Evolutionary conservation across 225 moss, liverwort and hornwort genomes (phyloP).

Genomic region (Pleurozium schreberi): DNA sequence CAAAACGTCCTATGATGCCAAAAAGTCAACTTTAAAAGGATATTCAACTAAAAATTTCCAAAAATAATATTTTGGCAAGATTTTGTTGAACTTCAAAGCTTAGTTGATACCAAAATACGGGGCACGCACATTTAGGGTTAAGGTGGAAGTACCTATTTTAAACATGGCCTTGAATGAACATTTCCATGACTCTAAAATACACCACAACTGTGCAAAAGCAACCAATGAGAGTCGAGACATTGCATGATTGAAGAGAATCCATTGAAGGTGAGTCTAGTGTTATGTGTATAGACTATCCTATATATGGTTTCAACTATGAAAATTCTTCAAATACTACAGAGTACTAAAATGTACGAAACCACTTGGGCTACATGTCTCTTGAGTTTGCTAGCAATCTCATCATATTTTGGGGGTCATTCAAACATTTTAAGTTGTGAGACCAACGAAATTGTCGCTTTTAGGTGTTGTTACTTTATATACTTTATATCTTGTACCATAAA

Average conservation of each 20-base stretch:
- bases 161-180: neutral
- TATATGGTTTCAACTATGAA: neutral
- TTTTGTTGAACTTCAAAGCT: neutral
- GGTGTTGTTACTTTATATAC: too few species aligned
- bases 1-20: too few species aligned
- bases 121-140: fast-evolving
- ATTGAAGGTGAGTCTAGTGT: neutral
- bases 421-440: too few species aligned
- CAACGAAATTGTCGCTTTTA: neutral
- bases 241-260: neutral
- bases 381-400: neutral
- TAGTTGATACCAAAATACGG: neutral
- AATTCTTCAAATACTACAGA: neutral
- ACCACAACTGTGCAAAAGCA: neutral
- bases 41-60: neutral
- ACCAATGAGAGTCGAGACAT: neutral
- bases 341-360: fast-evolving
- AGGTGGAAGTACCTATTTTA: neutral
- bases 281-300: too few species aligned
- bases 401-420: too few species aligned
- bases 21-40: neutral
- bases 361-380: neutral
- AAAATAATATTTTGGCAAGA: neutral
- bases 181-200: neutral
- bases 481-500: neutral